A percentile compares a stretch with the other conserved stretches of the same genome.
phyloP scores from a whole-genome alignment of 1,284 basidiomycete species.

The Ustilago esculenta region DNA sequence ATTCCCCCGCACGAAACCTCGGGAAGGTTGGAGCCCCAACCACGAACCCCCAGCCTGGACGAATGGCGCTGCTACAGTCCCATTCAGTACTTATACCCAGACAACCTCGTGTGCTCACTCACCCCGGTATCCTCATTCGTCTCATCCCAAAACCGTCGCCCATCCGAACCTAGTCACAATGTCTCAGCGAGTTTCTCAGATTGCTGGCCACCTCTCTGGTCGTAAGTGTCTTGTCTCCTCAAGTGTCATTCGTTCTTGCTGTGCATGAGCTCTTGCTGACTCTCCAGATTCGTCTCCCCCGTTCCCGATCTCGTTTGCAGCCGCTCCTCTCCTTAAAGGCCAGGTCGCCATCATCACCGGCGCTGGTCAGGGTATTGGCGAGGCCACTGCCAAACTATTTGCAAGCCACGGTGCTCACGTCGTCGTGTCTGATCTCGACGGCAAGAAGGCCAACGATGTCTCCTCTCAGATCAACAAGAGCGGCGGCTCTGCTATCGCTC shows the following conservation, averaged over 20 bases:
- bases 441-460: conserved; percentile 43
- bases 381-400: conserved; percentile 77
- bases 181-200: conserved; percentile 48
- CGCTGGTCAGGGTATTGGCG: conserved; percentile 65
- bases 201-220: conserved; percentile 47
- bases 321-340: conserved; percentile 69
- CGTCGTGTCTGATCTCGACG: conserved; percentile 77
- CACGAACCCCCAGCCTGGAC: too few relatives aligned
- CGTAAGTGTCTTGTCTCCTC: conserved; percentile 48
- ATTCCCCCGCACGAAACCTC: conserved; percentile 5
- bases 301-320: too few relatives aligned
- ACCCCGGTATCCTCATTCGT: too few relatives aligned
- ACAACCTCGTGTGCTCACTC: not conserved
- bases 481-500: conserved; percentile 74
- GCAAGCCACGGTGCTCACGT: conserved; percentile 86
- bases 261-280: too few relatives aligned
- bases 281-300: too few relatives aligned
- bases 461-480: conserved; percentile 72
- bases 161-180: conserved; percentile 4
- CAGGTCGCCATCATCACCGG: conserved; percentile 88
- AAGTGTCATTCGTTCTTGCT: too few relatives aligned
- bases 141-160: not conserved
- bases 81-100: not conserved
- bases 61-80: too few relatives aligned
- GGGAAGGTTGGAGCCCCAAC: too few relatives aligned